These are phyloP conservation scores for Lipomyces kockii DNA, from an alignment of 805 yeast species.

Conservation along the genomic window DNA sequence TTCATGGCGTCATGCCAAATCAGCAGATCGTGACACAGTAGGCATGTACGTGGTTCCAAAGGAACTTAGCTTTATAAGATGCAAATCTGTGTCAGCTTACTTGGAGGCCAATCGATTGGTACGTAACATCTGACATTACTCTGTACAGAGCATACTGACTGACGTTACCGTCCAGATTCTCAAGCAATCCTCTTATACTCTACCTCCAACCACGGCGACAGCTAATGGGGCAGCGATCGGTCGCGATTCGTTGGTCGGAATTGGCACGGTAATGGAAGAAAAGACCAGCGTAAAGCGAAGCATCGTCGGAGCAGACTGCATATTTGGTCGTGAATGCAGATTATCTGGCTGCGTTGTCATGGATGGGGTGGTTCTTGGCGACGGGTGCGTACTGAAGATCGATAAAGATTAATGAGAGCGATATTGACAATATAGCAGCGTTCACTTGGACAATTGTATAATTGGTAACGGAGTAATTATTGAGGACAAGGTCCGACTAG, in stretches of 20 bases:
- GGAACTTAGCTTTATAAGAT: conserved; percentile 66
- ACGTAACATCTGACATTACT: not conserved
- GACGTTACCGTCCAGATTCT: conserved; percentile 5
- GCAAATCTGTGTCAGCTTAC: conserved; percentile 77
- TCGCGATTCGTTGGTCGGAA: conserved; percentile 81
- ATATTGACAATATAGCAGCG: conserved; percentile 14
- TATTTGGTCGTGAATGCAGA: conserved; percentile 83
- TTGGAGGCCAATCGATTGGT: conserved; percentile 87
- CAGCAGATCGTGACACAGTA: conserved; percentile 49
- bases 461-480: conserved; percentile 73
- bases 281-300: conserved; percentile 85
- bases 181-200: conserved; percentile 38
- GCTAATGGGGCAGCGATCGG: conserved; percentile 70
- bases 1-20: conserved; percentile 74
- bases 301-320: conserved; percentile 74
- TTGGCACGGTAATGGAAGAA: conserved; percentile 70
- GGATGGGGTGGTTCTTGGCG: conserved; percentile 72
- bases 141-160: not conserved
- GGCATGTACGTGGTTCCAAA: conserved; percentile 73
- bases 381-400: conserved; percentile 54
- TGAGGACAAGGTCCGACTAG: conserved; percentile 65
- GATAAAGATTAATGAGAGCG: not conserved
- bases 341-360: conserved; percentile 83
- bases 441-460: conserved; percentile 79
- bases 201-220: conserved; percentile 34